Evolutionary conservation across 345 rosid species (phyloP).

Genomic region (Citrus sp.): DNA sequence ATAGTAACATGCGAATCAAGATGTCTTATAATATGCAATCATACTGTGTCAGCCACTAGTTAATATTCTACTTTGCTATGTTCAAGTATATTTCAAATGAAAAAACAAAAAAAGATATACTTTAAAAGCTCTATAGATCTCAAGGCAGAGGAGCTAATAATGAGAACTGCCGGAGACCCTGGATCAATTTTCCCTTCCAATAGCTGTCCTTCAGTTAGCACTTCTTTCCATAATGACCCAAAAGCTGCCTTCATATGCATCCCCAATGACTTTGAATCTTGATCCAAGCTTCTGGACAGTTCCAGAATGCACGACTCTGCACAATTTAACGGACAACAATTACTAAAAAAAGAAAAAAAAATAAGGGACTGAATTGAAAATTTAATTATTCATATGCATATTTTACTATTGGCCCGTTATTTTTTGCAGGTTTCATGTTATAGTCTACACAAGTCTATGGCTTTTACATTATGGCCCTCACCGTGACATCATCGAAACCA

Average conservation of each 20-base stretch:
- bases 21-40: not conserved
- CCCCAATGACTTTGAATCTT: constrained; percentile 46
- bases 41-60: too few relatives aligned
- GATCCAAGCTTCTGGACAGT: constrained; percentile 35
- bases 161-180: constrained; percentile 70
- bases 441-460: not conserved
- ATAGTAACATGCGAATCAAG: not conserved
- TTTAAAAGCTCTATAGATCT: constrained; percentile 71
- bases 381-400: too few relatives aligned
- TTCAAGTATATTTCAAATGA: not conserved
- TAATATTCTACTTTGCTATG: not conserved
- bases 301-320: constrained; percentile 60
- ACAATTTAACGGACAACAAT: not conserved
- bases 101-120: constrained; percentile 21
- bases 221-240: constrained; percentile 65
- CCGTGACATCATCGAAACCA: not conserved
- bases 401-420: not conserved
- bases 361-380: not conserved
- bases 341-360: not conserved
- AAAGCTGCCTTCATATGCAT: constrained; percentile 50
- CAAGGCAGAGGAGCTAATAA: constrained; percentile 66
- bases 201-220: constrained; percentile 43
- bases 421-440: not conserved
- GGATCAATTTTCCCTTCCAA: constrained; percentile 53
- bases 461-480: not conserved